Percentiles rank a stretch among this genome's conserved stretches.
Conservation (phyloP, 148 eudicot species). For the Oxyria digyna region DNA sequence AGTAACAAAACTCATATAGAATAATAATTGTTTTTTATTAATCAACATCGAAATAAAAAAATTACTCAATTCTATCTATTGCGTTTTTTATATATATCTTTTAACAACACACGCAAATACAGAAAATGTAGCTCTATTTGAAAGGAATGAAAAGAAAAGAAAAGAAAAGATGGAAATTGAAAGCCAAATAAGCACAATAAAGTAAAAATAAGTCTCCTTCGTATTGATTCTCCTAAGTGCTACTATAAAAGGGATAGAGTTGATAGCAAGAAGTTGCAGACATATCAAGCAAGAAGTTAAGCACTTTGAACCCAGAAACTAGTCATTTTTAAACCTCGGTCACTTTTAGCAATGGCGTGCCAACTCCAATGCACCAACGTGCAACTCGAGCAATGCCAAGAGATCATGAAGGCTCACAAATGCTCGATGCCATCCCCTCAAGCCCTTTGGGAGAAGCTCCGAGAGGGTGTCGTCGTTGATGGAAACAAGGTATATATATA, state of each 20-base stretch:
- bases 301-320: not conserved
- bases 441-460: not conserved
- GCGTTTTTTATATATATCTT: no score
- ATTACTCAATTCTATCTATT: no score
- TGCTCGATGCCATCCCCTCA: not conserved
- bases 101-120: no score
- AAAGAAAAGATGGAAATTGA: no score
- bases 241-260: not conserved
- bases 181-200: no score
- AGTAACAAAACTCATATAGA: no score
- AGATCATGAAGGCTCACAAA: not conserved
- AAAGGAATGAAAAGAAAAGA: no score
- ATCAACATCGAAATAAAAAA: no score
- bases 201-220: no score
- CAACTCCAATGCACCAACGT: not conserved
- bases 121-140: no score
- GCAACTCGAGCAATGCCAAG: not conserved
- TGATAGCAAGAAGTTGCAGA: not conserved
- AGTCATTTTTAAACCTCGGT: not conserved
- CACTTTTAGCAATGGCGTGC: not conserved
- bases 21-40: no score
- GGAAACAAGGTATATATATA: not conserved
- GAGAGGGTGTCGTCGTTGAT: not conserved
- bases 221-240: not conserved
- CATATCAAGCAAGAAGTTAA: not conserved